Conservation (phyloP, 2,329 filamentous ascomycete genomes). For the Fusarium sp. region DNA sequence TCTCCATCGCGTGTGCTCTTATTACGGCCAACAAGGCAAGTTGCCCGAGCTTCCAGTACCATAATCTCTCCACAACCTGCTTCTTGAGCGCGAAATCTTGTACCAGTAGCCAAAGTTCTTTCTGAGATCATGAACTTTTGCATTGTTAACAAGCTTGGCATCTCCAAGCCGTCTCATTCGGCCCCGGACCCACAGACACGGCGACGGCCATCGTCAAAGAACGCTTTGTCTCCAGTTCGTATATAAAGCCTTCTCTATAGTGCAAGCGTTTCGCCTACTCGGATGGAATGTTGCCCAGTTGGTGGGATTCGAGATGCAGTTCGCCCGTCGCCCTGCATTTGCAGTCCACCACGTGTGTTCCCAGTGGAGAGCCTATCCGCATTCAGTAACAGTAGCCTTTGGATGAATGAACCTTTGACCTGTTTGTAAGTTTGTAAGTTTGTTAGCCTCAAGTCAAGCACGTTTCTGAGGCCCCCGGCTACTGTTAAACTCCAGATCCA, state of each 20-base stretch:
- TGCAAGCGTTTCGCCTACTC: background rate
- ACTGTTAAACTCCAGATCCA: slow-evolving; percentile 16
- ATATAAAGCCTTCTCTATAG: slow-evolving; percentile 3
- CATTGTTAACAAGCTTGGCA: background rate
- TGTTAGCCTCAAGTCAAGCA: slow-evolving; percentile 14
- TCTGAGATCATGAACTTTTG: slow-evolving; percentile 21
- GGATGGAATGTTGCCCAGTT: slow-evolving; percentile 20
- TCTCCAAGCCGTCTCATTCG: background rate
- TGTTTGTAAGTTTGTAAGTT: background rate
- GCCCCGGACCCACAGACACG: slow-evolving; percentile 24
- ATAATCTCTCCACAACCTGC: background rate
- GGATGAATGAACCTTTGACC: background rate
- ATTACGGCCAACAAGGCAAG: background rate
- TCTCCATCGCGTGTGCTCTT: slow-evolving; percentile 3
- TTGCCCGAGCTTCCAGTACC: slow-evolving; percentile 9
- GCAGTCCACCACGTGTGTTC: slow-evolving; percentile 44
- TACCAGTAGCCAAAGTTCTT: background rate
- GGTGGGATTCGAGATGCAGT: slow-evolving; percentile 42
- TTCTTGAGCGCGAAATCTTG: background rate
- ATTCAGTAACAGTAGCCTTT: slow-evolving; percentile 5
- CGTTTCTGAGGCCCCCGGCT: slow-evolving; percentile 20
- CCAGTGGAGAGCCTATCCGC: slow-evolving; percentile 18
- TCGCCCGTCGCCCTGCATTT: slow-evolving; percentile 44
- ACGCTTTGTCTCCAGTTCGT: slow-evolving; percentile 11
- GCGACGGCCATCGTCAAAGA: background rate